These are phyloP conservation scores for Neurospora sp. DNA, from an alignment of 495 filamentous ascomycete genomes.

Conservation along the genomic window DNA sequence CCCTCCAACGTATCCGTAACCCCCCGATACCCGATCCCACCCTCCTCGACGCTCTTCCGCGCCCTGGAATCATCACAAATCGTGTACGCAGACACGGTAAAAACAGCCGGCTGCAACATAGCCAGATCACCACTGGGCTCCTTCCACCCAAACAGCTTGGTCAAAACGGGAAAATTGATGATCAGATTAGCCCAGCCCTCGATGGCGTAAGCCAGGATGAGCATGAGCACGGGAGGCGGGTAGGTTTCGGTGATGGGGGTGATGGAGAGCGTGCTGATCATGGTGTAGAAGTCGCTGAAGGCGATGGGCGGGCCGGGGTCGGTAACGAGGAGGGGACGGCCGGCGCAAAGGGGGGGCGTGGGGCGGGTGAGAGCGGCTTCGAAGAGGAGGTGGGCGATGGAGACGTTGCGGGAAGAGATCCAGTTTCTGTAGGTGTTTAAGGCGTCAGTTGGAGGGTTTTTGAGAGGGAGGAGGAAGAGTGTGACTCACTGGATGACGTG, in stretches of 20 bases:
- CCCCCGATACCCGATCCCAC: slow-evolving; percentile 41
- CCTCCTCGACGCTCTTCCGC: slow-evolving; percentile 32
- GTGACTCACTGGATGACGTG: slow-evolving; percentile 30
- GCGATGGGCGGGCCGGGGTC: slow-evolving; percentile 25
- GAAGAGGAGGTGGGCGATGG: slow-evolving; percentile 45
- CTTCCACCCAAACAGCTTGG: slow-evolving; percentile 23
- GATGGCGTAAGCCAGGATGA: slow-evolving; percentile 37
- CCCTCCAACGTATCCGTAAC: slow-evolving; percentile 39
- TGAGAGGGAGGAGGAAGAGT: neutral
- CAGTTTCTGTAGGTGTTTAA: slow-evolving; percentile 23
- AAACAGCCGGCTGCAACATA: slow-evolving; percentile 41
- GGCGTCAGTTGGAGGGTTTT: neutral
- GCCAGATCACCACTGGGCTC: slow-evolving; percentile 24
- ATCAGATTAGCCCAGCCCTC: slow-evolving; percentile 30
- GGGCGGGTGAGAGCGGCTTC: slow-evolving; percentile 37
- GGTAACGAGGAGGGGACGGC: slow-evolving; percentile 31
- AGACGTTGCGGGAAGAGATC: slow-evolving; percentile 45
- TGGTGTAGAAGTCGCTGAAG: slow-evolving; percentile 24
- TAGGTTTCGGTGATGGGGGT: slow-evolving; percentile 21
- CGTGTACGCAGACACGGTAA: slow-evolving; percentile 31
- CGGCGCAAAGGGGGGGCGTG: slow-evolving; percentile 28
- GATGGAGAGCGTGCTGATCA: slow-evolving; percentile 8
- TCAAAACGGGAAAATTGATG: slow-evolving; percentile 23
- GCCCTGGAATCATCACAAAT: slow-evolving; percentile 40
- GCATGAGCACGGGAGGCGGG: slow-evolving; percentile 33